These are phyloP conservation scores for Zalaria obscura DNA, from an alignment of 2,329 filamentous ascomycete species.

Conservation along the genomic window DNA sequence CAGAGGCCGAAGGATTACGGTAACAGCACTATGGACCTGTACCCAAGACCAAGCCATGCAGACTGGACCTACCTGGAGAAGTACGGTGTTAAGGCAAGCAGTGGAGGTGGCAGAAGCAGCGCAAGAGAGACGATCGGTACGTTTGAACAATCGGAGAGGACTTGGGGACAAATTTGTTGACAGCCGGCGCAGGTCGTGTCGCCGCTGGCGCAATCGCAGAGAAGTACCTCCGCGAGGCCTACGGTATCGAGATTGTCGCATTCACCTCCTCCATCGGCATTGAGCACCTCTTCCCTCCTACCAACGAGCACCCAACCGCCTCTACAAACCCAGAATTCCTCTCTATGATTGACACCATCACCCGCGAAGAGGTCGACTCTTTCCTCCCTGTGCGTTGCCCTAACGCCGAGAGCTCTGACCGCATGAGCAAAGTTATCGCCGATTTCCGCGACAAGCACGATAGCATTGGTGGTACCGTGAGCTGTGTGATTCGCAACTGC, in stretches of 20 bases:
- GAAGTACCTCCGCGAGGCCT: conserved; percentile 70
- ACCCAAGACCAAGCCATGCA: conserved; percentile 82
- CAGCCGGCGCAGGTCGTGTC: conserved; percentile 47
- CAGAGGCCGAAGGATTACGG: conserved; percentile 88
- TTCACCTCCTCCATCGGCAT: conserved; percentile 78
- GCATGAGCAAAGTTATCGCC: conserved; percentile 70
- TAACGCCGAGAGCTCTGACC: conserved; percentile 43
- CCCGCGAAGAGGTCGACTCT: conserved; percentile 63
- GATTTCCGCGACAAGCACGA: conserved; percentile 66
- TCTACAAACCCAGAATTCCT: conserved; percentile 70
- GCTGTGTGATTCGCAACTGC: conserved; percentile 77
- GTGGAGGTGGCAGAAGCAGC: conserved; percentile 76
- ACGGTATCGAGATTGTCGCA: conserved; percentile 81
- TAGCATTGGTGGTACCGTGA: conserved; percentile 89
- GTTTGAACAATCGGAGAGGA: not conserved
- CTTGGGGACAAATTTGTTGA: conserved; percentile 1
- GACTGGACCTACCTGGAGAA: conserved; percentile 97
- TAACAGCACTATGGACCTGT: conserved; percentile 76
- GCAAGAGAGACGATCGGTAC: conserved; percentile 87
- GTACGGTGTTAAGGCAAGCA: conserved; percentile 86
- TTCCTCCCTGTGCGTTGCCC: conserved; percentile 85
- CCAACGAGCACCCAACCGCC: conserved; percentile 50
- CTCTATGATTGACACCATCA: conserved; percentile 55
- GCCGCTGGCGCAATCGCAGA: conserved; percentile 87
- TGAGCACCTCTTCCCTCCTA: conserved; percentile 62